phyloP scores from a whole-genome alignment of 2,329 filamentous ascomycete species.

The Trichoderma harzianum region DNA sequence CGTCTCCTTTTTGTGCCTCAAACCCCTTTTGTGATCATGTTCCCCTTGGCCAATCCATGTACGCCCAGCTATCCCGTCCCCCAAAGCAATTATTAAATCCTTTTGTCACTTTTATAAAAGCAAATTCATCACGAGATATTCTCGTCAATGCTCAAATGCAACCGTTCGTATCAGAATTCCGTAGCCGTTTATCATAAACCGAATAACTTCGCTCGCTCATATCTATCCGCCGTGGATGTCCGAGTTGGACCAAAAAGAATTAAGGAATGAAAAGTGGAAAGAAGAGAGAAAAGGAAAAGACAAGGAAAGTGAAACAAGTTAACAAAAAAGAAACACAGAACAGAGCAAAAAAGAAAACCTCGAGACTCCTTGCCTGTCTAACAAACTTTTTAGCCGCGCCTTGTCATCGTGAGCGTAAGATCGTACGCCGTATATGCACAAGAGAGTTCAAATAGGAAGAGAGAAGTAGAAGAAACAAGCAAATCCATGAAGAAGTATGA shows the following conservation, averaged over 20 bases:
- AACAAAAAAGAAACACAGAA: background rate
- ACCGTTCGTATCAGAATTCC: background rate
- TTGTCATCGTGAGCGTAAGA: background rate
- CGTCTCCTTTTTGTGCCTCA: background rate
- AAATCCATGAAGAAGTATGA: background rate
- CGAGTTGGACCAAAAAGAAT: background rate
- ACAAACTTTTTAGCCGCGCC: background rate
- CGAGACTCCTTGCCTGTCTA: background rate
- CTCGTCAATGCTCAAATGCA: background rate
- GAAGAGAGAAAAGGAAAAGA: background rate
- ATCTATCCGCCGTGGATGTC: background rate
- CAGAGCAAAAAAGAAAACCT: background rate
- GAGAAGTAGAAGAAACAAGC: background rate
- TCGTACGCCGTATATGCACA: background rate
- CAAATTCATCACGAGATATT: background rate
- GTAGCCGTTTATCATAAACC: background rate
- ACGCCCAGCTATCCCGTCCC: background rate
- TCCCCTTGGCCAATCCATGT: background rate
- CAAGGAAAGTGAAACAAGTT: background rate
- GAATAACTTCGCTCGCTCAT: background rate
- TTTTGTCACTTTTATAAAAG: background rate
- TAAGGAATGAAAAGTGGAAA: background rate
- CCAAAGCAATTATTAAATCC: background rate
- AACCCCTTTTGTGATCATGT: background rate
- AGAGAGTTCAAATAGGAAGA: background rate